phyloP scores from a whole-genome alignment of 2,329 filamentous ascomycete species.

The Aspergillus sp. region DNA sequence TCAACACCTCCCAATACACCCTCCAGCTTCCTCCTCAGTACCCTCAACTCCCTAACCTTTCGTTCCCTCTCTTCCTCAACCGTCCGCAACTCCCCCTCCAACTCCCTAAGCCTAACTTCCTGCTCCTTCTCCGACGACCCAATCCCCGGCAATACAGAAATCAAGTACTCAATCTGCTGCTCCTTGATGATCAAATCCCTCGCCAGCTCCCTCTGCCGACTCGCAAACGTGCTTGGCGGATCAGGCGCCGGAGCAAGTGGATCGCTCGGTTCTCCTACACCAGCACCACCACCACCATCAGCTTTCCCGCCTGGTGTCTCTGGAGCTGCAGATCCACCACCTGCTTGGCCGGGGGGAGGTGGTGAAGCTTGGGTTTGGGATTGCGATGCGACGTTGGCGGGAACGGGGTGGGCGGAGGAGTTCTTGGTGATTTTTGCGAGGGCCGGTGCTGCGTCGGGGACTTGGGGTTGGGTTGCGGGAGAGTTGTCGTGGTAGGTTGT shows the following conservation, averaged over 20 bases:
- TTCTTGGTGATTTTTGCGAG: constrained; percentile 39
- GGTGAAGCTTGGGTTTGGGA: constrained; percentile 10
- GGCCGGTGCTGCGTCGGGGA: constrained; percentile 28
- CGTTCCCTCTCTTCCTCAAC: constrained; percentile 38
- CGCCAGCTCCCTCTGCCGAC: constrained; percentile 42
- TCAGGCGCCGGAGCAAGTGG: constrained; percentile 31
- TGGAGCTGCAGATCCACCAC: constrained; percentile 15
- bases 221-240: constrained; percentile 35
- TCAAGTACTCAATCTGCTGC: constrained; percentile 45
- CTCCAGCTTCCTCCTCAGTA: constrained; percentile 36
- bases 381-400: constrained; percentile 19
- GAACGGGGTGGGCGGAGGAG: constrained; percentile 27
- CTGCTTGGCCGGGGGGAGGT: constrained; percentile 9
- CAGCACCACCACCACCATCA: background rate
- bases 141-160: constrained; percentile 41
- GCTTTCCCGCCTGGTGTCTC: constrained; percentile 3
- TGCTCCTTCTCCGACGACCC: constrained; percentile 40
- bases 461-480: constrained; percentile 27
- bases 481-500: constrained; percentile 41
- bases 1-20: constrained; percentile 36
- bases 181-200: constrained; percentile 45
- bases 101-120: constrained; percentile 34
- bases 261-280: constrained; percentile 20
- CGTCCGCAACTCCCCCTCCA: constrained; percentile 38
- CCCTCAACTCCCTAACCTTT: constrained; percentile 38